Evolutionary conservation across 495 filamentous ascomycete species (phyloP), one percentile per base, ranked within the genome.

Genomic region (Cudoniella acicularis): DNA sequence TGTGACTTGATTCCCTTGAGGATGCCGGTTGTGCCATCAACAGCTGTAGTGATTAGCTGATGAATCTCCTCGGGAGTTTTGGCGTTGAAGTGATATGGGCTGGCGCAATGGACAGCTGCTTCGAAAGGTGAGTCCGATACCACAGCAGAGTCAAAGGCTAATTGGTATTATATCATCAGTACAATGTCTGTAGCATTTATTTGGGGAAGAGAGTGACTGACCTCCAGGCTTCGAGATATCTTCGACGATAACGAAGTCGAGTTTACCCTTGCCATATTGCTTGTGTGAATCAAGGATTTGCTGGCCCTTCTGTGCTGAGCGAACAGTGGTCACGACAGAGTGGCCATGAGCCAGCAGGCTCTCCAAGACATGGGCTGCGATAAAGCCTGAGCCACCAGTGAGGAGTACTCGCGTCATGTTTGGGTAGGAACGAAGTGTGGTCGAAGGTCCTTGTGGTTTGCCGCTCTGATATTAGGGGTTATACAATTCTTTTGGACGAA

Each of bases 21-120:
- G 54, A 98, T 84, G 10, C 84, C 83, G 0, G 85, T 90, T 3
- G 92, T 98, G 45, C 93, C 93, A 67, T 86, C 87, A 60, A 96
- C 79, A 0, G 91, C 91, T 0, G 91, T 90, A 61, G 94, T 88
- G 46, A 96, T 70, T 42, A 97, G n/a, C n/a, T n/a, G n/a, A n/a
- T n/a, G n/a, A 80, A 46, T 96, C 88, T 60, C 84, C 93, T 61
- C 77, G 9, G 88, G 80, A 67, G 96, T 88, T 20, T 76, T 81
- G 41, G 76, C 69, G 43, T 77, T 77, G 70, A 66, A 69, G 21
- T 54, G 89, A 75, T 94, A 96, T 3, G 92, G 91, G 10, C 84
- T 88, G 1, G 93, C 92, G 0, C 90, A 96, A 72, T 98, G 92
- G 49, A 96, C 75, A 22, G 96, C 90, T 60, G 84, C 87, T 59